Evolutionary conservation across 129 eudicot species (phyloP), one percentile per base, ranked within the genome.

Genomic region (Flaveria robusta): DNA sequence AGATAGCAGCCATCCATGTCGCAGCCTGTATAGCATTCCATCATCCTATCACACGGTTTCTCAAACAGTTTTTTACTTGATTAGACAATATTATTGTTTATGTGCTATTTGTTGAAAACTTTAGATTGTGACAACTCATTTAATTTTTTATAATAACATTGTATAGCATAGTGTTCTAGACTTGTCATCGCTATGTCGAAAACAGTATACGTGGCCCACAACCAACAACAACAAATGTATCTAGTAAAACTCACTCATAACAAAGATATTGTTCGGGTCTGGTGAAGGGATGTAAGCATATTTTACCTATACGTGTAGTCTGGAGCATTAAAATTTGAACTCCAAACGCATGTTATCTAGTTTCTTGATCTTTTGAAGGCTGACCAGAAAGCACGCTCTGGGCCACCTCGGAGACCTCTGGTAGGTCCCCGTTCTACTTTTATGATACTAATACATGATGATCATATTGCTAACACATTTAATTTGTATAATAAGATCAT

Each of bases 1-100:
- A 65, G 72, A 51, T 50, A 73, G 63, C 79, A 80, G 70, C 63
- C 79, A 51, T 72, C 65, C 75, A 74, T 80, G 84, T 80, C 68
- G 74, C 79, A 80, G 64, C 83, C 79, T 80, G 70, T 74, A 79
- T 70, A 80, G 69, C 83, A 80, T 73, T 80, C 70, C 56, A 62
- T 71, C 72, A 22, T 71, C 59, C 31, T 27, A 29, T 80, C 65
- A 80, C 84, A 74, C 84, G 84, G 54, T 80, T 80, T 80, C 84
- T 74, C 75, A 67, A 42, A 66, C 29, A 66, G 20, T 72, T 24
- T 56, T 31, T 74, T 56, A 5, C 4, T 39, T 52, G 47, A 54
- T 37, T 46, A 2, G 19, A 15, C 29, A 46, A 15, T 43, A 43
- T 9, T 34, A 34, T 34, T 34, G 39, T 34, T 66, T 31, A 51